Percentiles rank a stretch among this genome's conserved stretches.
Conservation (phyloP, 129 eudicot genomes). For the Mikania micrantha region DNA sequence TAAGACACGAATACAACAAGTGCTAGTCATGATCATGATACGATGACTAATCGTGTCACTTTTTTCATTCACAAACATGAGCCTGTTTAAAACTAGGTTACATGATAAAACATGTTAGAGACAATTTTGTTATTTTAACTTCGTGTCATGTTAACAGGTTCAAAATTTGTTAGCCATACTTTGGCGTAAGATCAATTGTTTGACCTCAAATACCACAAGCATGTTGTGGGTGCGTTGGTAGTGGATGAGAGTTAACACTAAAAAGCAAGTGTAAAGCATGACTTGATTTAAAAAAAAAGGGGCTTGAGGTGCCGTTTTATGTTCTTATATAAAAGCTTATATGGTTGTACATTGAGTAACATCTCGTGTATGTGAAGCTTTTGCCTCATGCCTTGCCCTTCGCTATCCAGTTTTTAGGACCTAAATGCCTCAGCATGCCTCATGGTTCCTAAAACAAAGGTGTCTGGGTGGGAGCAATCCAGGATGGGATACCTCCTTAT, state of each 20-base stretch:
- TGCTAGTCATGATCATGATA: too few species aligned
- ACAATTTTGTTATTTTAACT: too few species aligned
- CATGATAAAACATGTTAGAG: too few species aligned
- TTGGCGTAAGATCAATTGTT: too few species aligned
- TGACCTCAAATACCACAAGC: not conserved
- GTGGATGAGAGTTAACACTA: not conserved
- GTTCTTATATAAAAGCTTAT: not conserved
- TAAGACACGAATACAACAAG: too few species aligned
- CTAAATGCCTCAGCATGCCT: not conserved
- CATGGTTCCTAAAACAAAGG: not conserved
- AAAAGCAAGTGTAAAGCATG: not conserved
- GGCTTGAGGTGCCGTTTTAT: not conserved
- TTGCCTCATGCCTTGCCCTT: not conserved
- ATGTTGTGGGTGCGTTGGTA: not conserved
- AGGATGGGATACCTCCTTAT: not conserved
- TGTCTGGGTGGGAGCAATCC: not conserved
- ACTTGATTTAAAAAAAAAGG: not conserved
- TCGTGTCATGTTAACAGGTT: too few species aligned
- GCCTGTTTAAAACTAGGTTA: too few species aligned
- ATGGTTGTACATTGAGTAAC: not conserved
- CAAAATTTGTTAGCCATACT: too few species aligned
- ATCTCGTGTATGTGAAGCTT: not conserved
- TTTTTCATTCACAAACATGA: too few species aligned
- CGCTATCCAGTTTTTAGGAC: not conserved
- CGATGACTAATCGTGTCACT: too few species aligned